Conservation (phyloP, 768 basidiomycete species). For the Rhodotorula sphaerocarpa region DNA sequence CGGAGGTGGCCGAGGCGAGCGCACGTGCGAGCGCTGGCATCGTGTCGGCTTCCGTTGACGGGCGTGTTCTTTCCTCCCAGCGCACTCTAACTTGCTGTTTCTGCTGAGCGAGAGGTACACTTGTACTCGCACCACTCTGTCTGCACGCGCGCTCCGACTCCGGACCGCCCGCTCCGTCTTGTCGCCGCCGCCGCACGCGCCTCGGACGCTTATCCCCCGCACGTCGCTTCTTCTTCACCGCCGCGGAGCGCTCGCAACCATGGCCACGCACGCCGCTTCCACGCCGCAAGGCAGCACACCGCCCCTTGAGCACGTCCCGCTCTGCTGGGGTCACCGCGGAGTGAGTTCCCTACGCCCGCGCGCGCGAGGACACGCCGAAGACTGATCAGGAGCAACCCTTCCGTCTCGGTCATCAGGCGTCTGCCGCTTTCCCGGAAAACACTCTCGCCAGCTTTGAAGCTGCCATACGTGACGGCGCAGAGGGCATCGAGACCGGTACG, state of each 20-base stretch:
- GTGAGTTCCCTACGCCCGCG: conserved; percentile 41
- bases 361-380: not conserved
- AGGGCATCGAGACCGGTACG: conserved; percentile 89
- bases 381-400: no score
- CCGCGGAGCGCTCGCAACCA: not conserved
- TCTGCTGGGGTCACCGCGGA: conserved; percentile 74
- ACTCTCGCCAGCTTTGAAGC: conserved; percentile 89
- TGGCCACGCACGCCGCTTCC: not conserved
- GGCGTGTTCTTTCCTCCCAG: not conserved
- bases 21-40: no score
- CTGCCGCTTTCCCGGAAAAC: conserved; percentile 81
- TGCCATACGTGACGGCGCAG: conserved; percentile 88
- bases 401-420: conserved; percentile 53
- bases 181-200: no score
- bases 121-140: not conserved
- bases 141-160: not conserved
- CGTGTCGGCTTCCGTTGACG: no score
- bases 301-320: conserved; percentile 44
- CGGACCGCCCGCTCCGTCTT: not conserved
- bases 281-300: not conserved
- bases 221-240: not conserved
- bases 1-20: no score
- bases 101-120: conserved; percentile 33
- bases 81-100: not conserved
- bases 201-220: not conserved